Evolutionary conservation across 176 grass and related monocot genomes (phyloP), one percentile per base, ranked within the genome.

Genomic region (Musa troglodytarum): DNA sequence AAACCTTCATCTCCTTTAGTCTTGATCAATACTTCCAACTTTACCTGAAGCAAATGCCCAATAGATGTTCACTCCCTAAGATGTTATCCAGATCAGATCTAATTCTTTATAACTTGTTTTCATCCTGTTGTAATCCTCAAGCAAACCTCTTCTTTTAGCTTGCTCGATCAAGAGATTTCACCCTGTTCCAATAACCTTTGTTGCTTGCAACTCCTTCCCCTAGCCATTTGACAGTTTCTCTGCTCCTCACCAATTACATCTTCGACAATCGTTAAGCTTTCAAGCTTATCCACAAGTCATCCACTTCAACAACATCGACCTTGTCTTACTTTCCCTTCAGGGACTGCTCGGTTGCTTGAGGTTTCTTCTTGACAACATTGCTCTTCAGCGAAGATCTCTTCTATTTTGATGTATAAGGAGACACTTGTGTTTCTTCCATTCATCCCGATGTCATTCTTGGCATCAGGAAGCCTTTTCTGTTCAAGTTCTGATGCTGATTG

Each of bases 391-490:
- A 53, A 76, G 10, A 87, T 63, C 81, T 89, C 88, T 73, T 91
- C 79, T 74, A 98, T 50, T 80, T 34, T 84, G 84, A 34, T 43
- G 25, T 34, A 76, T 10, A 68, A 98, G 69, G 6, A 20, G 49
- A 22, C 75, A 50, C 74, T 98, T 90, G 75, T 64, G 86, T 78
- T 87, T 64, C 84, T 78, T 84, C 90, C 90, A 87, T 74, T 87
- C 88, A 20, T 85, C 82, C 74, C 74, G 6, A 28, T 74, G 15
- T 73, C 83, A 75, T 71, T 92, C 20, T 54, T 63, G 8, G 79
- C 55, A 4, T 89, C 79, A 1, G 50, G 78, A 11, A 81, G 58
- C 19, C 57, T 73, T 28, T 9, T 82, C 65, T 87, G 85, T 59
- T 69, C 28, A 69, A 78, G 54, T 80, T 85, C 89, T 0, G 78